These are phyloP conservation scores for Didymella pinodella DNA, from an alignment of 2,329 filamentous ascomycete species.

Conservation along the genomic window DNA sequence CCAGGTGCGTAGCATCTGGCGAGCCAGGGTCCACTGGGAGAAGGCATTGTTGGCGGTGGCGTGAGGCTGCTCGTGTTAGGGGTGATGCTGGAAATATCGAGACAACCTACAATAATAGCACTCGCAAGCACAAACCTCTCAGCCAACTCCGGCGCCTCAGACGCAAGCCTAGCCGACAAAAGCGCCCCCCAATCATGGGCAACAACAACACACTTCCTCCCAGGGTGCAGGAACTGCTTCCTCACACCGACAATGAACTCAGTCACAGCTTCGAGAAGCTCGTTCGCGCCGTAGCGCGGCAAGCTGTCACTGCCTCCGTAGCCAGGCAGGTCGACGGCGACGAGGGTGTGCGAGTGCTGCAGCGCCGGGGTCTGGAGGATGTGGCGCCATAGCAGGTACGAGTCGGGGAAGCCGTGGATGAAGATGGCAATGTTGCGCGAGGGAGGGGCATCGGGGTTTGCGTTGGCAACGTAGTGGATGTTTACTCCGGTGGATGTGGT, in stretches of 20 bases:
- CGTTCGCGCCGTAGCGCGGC: slow-evolving; percentile 58
- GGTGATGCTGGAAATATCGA: background rate
- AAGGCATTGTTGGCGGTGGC: slow-evolving; percentile 54
- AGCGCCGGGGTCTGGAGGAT: slow-evolving; percentile 54
- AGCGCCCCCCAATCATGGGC: slow-evolving; percentile 65
- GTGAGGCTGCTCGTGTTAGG: slow-evolving; percentile 47
- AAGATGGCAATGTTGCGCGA: slow-evolving; percentile 59
- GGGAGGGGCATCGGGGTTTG: slow-evolving; percentile 15
- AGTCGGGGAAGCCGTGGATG: slow-evolving; percentile 68
- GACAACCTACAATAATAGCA: slow-evolving; percentile 59
- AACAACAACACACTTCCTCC: slow-evolving; percentile 55
- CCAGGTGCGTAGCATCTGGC: slow-evolving; percentile 61
- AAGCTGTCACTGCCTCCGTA: slow-evolving; percentile 66
- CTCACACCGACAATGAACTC: slow-evolving; percentile 63
- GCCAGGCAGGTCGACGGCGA: slow-evolving; percentile 66
- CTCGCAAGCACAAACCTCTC: slow-evolving; percentile 65
- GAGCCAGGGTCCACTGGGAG: slow-evolving; percentile 53
- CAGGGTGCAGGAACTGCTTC: slow-evolving; percentile 50
- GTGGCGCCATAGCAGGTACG: slow-evolving; percentile 63
- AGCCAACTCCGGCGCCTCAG: slow-evolving; percentile 64
- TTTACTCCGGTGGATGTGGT: slow-evolving; percentile 58
- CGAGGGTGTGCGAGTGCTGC: slow-evolving; percentile 52
- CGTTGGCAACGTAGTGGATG: slow-evolving; percentile 63
- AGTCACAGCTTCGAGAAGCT: slow-evolving; percentile 61
- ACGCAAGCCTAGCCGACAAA: slow-evolving; percentile 63